Percentiles rank a stretch among this genome's conserved stretches.
phyloP scores from a whole-genome alignment of 768 basidiomycete species.

The Trametes cubensis region DNA sequence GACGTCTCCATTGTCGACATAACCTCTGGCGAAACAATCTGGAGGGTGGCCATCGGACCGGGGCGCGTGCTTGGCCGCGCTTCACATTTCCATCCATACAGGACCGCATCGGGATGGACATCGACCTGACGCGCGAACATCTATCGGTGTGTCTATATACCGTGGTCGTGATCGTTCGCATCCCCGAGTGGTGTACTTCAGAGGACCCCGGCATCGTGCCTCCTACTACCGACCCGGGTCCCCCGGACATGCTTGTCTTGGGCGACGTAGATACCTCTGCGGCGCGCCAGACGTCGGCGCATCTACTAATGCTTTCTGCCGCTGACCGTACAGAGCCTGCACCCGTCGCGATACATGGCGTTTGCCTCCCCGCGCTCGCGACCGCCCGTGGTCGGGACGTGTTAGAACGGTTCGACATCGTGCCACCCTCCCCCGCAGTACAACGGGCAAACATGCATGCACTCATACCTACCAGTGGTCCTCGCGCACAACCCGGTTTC shows the following conservation, averaged over 20 bases:
- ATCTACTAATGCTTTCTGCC: neutral
- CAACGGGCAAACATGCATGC: constrained; percentile 7
- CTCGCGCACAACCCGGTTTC: constrained; percentile 12
- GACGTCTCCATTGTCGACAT: constrained; percentile 24
- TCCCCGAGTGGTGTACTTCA: neutral
- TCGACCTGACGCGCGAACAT: constrained; percentile 24
- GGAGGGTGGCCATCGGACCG: constrained; percentile 12
- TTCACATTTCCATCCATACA: constrained; percentile 6
- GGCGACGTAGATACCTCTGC: constrained; percentile 15
- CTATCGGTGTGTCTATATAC: constrained; percentile 22
- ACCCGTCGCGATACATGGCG: neutral
- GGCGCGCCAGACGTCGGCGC: constrained; percentile 13
- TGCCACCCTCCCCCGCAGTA: constrained; percentile 10
- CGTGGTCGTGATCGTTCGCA: constrained; percentile 21
- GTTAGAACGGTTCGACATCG: constrained; percentile 18
- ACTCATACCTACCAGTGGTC: constrained; percentile 7
- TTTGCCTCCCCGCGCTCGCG: neutral
- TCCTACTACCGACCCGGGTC: neutral
- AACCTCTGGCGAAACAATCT: constrained; percentile 15
- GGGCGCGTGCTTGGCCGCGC: constrained; percentile 9
- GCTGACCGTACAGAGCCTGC: neutral
- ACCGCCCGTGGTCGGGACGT: constrained; percentile 17
- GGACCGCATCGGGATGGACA: constrained; percentile 21
- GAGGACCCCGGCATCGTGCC: neutral
- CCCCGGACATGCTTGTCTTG: constrained; percentile 17